Base-by-base conservation (phyloP, 2,329 filamentous ascomycete species). In the Colletotrichum sp. region DNA sequence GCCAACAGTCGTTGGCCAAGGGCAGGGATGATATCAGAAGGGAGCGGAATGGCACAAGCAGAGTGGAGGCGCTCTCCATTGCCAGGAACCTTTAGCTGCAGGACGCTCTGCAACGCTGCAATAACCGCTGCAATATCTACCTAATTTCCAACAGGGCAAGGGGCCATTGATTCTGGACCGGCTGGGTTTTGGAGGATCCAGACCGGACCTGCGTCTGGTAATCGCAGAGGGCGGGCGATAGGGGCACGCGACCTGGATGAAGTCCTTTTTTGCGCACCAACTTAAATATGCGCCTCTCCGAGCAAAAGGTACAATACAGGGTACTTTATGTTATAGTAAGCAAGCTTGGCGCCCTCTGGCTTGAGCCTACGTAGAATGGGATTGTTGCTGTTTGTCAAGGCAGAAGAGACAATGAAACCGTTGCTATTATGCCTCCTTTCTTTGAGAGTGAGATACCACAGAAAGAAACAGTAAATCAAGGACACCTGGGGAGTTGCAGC, bases 181-280 rank as follows among this genome's bases (percentile, higher is more conserved):
- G 44, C 9, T 68, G 65, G 15, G n/a, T 22, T 64, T 13, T 22
- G 44, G 61, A 64, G 19, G 25, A 48, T 15, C 64, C 39, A 30
- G 65, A 36, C 65, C 48, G 48, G 25, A 55, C 52, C 52, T 72
- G 52, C 60, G 30, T 57, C 44, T 48, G 59, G 39, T 59, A 60
- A 72, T 36, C 32, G 64, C 28, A 30, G 19, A 55, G 59, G 44
- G 13, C 48, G 59, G 44, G 19, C 48, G 71, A 74, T 71, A 67
- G 71, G 75, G 75, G 72, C 75, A 77, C 68, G 75, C 68, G 75
- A 77, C 75, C 75, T 72, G 22, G 25, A 48, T 28, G 9, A 34
- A 22, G 16, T 55, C 11, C 34, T 36, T 34, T 52, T 8, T 52
- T 27, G 1, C 71, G 55, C 65, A 63, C 57, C 30, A 39, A 52